Evolutionary conservation across 345 rosid genomes (phyloP), one percentile per base, ranked within the genome.

Genomic region (Salix brachista): DNA sequence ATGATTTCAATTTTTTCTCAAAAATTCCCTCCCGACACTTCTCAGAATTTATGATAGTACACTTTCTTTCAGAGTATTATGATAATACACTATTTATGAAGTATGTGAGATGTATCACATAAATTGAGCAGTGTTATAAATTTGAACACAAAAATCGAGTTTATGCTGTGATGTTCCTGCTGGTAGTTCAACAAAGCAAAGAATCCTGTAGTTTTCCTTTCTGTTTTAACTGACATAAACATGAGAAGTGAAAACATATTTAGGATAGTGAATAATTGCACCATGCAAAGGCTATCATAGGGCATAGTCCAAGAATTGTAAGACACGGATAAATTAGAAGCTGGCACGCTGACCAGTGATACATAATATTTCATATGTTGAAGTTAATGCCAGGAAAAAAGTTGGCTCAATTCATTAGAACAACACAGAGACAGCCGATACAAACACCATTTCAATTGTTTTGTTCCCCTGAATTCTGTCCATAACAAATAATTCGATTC

Each of bases 371-470:
- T 56, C 61, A 56, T 56, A 9, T 56, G n/a, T n/a, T 9, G 19
- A 50, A 18, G 58, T 6, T 18, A 21, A 17, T 50, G 32, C 61
- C 4, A 48, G 64, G 36, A 44, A 7, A 60, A 7, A 46, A 23
- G 26, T 2, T 13, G 18, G 52, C 36, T 54, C 69, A 41, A 36
- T 12, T 66, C 14, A 19, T 28, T 60, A 61, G 19, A 17, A 21
- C 78, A 44, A 6, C 44, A 52, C 56, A n/a, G 60, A 12, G 65
- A 79, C 71, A 46, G 65, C 75, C 32, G 50, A 77, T 75, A 78
- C 87, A 84, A 78, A 78, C 82, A 80, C 81, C 75, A 71, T 75
- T 84, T 70, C 65, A 76, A 80, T 54, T 70, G 73, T 80, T 58
- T 36, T 18, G 68, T 76, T 75, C 60, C 78, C 75, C 65, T 34